Conservation (phyloP, 208 protist species). For the Angomonas ambiguus region DNA sequence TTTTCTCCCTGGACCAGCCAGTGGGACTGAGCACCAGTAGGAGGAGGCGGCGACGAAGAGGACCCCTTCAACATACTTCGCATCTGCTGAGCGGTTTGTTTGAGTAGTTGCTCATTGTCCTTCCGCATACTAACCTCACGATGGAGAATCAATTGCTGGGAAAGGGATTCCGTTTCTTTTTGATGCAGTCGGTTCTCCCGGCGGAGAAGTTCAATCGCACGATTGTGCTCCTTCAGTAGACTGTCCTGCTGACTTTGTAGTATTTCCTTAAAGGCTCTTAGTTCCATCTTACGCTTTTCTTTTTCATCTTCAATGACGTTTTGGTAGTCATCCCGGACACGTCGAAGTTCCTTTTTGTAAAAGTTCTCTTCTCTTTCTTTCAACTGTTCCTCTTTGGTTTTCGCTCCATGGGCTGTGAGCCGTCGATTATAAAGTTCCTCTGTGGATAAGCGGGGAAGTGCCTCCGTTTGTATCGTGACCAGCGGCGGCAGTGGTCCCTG, state of each 20-base stretch:
- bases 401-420: too few species aligned
- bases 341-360: slow-evolving; percentile 50
- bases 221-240: slow-evolving; percentile 39
- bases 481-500: slow-evolving; percentile 27
- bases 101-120: slow-evolving; percentile 20
- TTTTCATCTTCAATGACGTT: slow-evolving; percentile 40
- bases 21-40: too few species aligned
- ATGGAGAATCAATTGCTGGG: slow-evolving; percentile 31
- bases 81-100: slow-evolving; percentile 18
- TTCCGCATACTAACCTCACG: slow-evolving; percentile 18
- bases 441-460: slow-evolving; percentile 6
- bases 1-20: slow-evolving; percentile 13
- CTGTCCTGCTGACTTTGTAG: slow-evolving; percentile 40
- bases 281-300: slow-evolving; percentile 42
- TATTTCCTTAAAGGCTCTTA: slow-evolving; percentile 44
- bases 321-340: slow-evolving; percentile 30
- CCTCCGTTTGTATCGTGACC: slow-evolving; percentile 33
- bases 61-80: slow-evolving; percentile 31
- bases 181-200: slow-evolving; percentile 38
- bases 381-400: slow-evolving; percentile 11
- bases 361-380: slow-evolving; percentile 34
- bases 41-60: too few species aligned
- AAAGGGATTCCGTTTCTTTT: slow-evolving; percentile 37
- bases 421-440: too few species aligned
- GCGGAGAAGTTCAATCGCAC: slow-evolving; percentile 35